Evolutionary conservation across 768 basidiomycete genomes (phyloP), one percentile per base, ranked within the genome.

Genomic region (Mycena haematopus): DNA sequence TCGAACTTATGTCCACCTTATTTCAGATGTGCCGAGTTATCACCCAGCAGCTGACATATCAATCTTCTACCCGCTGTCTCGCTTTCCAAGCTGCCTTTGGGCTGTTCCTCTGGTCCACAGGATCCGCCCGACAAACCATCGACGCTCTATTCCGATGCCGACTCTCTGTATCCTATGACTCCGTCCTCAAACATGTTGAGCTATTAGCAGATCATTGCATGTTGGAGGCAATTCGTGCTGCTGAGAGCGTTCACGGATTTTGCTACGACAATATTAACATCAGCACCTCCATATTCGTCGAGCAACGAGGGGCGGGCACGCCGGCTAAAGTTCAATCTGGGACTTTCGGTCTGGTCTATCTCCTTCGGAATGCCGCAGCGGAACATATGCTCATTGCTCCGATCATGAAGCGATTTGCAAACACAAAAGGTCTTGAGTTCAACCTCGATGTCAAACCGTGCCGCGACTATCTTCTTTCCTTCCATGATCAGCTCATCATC

Each of bases 311-410:
- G 19, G 60, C 60, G 9, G 35, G 38, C 10, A 52, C 47, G 0
- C 68, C 70, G 2, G 57, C 63, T 0, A 72, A 71, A 22, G 70
- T 69, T 13, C 59, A 65, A 9, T 68, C 66, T 1, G 68, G 68
- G 0, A 71, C 68, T 0, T 58, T 67, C 25, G 58, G 52, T 0
- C 17, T 69, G 10, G 15, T 72, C 1, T 72, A 71, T 36, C 29
- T 17, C 5, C 55, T 70, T 24, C 45, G 33, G 11, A 65, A 68
- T 49, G 56, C 52, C 2, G 5, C 10, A 3, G 5, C 5, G 10
- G 50, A 59, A 19, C 42, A 60, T 21, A 65, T 65, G 64, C 64
- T 60, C 7, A 47, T 65, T 0, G 59, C 53, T 19, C 64, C 64
- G 5, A 60, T 65, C 1, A 60, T 65, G 58, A 24, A 45, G 35